A percentile compares a stretch with the other conserved stretches of the same genome.
Evolutionary conservation across 78 protist species (phyloP).

Genomic region (Cavenderia fasciculata): DNA sequence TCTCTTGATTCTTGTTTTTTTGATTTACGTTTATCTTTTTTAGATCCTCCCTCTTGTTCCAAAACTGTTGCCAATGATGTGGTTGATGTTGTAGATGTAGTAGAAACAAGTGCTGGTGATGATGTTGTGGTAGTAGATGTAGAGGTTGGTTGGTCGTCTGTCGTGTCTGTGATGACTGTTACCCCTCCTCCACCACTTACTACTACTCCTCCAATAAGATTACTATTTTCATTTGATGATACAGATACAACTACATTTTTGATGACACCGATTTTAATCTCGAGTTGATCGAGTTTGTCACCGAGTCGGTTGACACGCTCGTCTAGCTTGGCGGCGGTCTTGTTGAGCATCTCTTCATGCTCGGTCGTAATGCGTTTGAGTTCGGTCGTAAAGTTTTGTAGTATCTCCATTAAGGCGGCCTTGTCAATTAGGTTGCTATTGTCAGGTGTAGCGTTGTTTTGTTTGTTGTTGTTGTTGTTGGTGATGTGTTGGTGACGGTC

Average conservation of each 20-base stretch:
- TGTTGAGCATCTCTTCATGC: conserved; percentile 48
- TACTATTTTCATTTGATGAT: too few relatives aligned
- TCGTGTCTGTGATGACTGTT: background rate
- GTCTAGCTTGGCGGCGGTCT: conserved; percentile 34
- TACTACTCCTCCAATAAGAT: too few relatives aligned
- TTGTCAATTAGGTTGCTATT: background rate
- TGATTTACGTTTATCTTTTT: background rate
- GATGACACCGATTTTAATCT: conserved; percentile 15
- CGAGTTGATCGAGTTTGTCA: conserved; percentile 64
- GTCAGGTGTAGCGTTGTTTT: background rate
- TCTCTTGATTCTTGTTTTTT: conserved; percentile 11
- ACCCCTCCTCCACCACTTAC: too few relatives aligned
- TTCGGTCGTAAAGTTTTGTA: conserved; percentile 27
- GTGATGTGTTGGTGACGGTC: background rate
- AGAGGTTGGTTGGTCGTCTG: background rate
- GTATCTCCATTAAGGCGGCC: conserved; percentile 3
- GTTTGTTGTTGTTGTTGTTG: background rate
- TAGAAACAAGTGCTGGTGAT: background rate
- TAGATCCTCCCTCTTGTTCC: background rate
- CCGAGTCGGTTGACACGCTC: conserved; percentile 51
- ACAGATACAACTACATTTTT: conserved; percentile 26
- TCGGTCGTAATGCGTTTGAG: conserved; percentile 21
- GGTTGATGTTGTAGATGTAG: background rate
- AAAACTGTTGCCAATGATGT: background rate
- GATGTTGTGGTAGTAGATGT: conserved; percentile 14